phyloP scores from a whole-genome alignment of 2,329 filamentous ascomycete genomes.

The Venturia oleaginea region DNA sequence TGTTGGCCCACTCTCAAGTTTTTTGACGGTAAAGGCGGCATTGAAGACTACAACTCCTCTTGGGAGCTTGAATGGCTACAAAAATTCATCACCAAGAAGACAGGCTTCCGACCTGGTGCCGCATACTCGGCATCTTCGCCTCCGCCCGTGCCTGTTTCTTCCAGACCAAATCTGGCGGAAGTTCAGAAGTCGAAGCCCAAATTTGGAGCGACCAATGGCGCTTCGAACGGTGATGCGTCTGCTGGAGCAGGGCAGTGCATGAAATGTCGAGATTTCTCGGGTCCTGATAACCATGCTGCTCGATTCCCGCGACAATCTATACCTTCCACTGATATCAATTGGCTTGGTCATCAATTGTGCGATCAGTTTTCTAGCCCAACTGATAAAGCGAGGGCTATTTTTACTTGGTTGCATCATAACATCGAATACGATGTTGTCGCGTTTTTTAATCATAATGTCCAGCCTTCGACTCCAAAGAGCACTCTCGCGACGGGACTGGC shows the following conservation, averaged over 20 bases:
- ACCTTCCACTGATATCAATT: slow-evolving; percentile 58
- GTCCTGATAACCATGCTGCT: slow-evolving; percentile 66
- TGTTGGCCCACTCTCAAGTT: slow-evolving; percentile 97
- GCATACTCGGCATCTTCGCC: slow-evolving; percentile 21
- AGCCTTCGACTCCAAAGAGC: slow-evolving; percentile 57
- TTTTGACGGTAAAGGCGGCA: slow-evolving; percentile 76
- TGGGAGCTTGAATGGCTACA: slow-evolving; percentile 65
- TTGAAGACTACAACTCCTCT: slow-evolving; percentile 62
- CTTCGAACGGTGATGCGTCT: not conserved
- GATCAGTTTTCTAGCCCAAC: slow-evolving; percentile 70
- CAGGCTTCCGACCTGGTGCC: slow-evolving; percentile 45
- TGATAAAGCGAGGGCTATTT: slow-evolving; percentile 87
- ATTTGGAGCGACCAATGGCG: not conserved
- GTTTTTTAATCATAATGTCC: slow-evolving; percentile 66
- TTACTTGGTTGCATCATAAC: slow-evolving; percentile 94
- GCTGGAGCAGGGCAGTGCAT: slow-evolving; percentile 47
- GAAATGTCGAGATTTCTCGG: slow-evolving; percentile 79
- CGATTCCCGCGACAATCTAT: slow-evolving; percentile 65
- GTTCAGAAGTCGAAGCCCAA: slow-evolving; percentile 45
- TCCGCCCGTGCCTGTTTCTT: slow-evolving; percentile 45
- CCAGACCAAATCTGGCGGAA: slow-evolving; percentile 49
- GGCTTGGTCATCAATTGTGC: slow-evolving; percentile 71
- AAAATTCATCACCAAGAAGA: slow-evolving; percentile 76
- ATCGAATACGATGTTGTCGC: slow-evolving; percentile 72
- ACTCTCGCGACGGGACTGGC: slow-evolving; percentile 70